Evolutionary conservation across 495 filamentous ascomycete species (phyloP).

Genomic region (Aspergillus olivimuriae): DNA sequence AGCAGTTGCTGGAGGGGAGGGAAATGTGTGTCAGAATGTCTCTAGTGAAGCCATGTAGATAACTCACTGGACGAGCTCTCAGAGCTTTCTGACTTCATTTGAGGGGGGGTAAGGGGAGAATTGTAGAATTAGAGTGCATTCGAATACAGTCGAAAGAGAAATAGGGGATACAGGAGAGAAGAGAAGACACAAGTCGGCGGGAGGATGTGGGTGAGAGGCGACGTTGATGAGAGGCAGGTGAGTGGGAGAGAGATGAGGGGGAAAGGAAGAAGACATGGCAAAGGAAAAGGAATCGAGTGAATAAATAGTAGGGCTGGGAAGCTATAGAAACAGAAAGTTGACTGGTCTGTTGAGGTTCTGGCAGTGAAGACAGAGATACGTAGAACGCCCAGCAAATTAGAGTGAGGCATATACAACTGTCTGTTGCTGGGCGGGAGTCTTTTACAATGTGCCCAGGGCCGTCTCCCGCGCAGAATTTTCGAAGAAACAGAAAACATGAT

Average conservation of each 20-base stretch:
- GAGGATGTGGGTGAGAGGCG: neutral
- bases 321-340: neutral
- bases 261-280: neutral
- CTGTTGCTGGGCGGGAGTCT: too few species aligned
- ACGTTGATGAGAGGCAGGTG: neutral
- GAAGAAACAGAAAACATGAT: too few species aligned
- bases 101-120: too few species aligned
- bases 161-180: neutral
- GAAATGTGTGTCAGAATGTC: conserved; percentile 1
- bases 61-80: too few species aligned
- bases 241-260: neutral
- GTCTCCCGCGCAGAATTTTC: too few species aligned
- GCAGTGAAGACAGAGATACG: neutral
- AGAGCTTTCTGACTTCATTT: too few species aligned
- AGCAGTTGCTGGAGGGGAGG: too few species aligned
- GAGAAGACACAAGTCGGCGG: neutral
- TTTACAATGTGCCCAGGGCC: too few species aligned
- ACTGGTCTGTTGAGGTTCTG: neutral
- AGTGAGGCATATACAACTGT: neutral
- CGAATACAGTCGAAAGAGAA: too few species aligned
- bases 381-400: neutral
- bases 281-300: conserved; percentile 1
- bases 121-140: too few species aligned
- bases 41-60: neutral
- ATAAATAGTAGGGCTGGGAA: too few species aligned